Base-by-base conservation (phyloP, 495 filamentous ascomycete species). In the Trichocladium antarcticum region DNA sequence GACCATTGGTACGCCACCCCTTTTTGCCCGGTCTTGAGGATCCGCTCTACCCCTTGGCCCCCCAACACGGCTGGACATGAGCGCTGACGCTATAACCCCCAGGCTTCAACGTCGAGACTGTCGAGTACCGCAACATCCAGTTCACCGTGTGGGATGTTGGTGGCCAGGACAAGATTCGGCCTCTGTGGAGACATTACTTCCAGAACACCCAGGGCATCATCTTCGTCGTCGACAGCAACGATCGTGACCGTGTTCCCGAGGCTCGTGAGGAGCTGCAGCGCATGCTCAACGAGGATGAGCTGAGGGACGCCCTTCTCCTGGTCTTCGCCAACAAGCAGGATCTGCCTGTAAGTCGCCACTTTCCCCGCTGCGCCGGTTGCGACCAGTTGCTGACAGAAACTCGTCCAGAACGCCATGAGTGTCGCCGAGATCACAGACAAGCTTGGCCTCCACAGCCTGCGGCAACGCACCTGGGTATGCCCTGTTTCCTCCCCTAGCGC, bases 321-420 rank as follows among this genome's bases (percentile, higher is more conserved):
- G 93, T 99, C 56, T 99, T 99, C 63, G 92, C 92, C 76, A 99
- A 99, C 85, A 99, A 99, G 78, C 92, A 99, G 77, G 92, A 99
- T 94, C 71, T 99, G 75, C 92, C 92, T 40, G 90, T 95, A 76
- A 67, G 89, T 51, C n/a, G 21, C 37, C 20, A 20, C 16, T 34
- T 35, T 22, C 11, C 10, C 5, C 31, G 6, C 24, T 27, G 3
- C 24, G 4, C 8, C 24, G 24, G 24, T 3, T 4, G 4, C 24
- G 8, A 27, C 3, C 24, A 27, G 24, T 8, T 27, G 4, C 4
- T 4, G 8, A 27, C 24, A 27, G 24, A 19, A 8, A 14, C 34
- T 42, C 24, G 9, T 55, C 39, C 61, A 97, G 87, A 97, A 99
- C 64, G 92, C 92, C 65, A 99, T 99, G 92, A 95, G 90, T 67